phyloP scores from a whole-genome alignment of 176 grass and related monocot species.

The Carex scoparia region DNA sequence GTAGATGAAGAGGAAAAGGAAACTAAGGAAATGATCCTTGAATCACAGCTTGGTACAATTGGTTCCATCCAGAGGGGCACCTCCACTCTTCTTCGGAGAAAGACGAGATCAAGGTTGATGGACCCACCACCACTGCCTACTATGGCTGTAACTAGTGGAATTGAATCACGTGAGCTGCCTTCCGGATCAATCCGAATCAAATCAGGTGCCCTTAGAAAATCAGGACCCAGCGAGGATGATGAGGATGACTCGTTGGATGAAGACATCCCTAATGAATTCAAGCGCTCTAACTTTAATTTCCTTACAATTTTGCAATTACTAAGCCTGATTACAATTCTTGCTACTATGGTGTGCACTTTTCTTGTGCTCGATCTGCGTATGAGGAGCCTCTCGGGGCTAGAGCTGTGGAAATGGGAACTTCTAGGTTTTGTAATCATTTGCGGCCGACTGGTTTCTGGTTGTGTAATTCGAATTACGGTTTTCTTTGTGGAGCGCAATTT shows the following conservation, averaged over 20 bases:
- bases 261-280: conserved; percentile 74
- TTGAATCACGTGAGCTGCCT: conserved; percentile 31
- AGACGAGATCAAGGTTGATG: conserved; percentile 77
- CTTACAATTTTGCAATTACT: conserved; percentile 67
- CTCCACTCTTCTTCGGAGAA: conserved; percentile 35
- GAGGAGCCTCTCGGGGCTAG: conserved; percentile 34
- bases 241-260: conserved; percentile 66
- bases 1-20: not conserved
- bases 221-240: conserved; percentile 52
- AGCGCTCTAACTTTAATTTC: conserved; percentile 49
- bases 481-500: conserved; percentile 77
- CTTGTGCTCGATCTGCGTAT: conserved; percentile 20
- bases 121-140: conserved; percentile 43
- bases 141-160: not conserved
- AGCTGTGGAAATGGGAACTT: conserved; percentile 77
- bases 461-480: conserved; percentile 54
- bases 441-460: conserved; percentile 67
- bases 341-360: conserved; percentile 45
- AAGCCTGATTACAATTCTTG: conserved; percentile 56
- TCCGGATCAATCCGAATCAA: conserved; percentile 37
- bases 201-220: conserved; percentile 48
- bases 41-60: not conserved
- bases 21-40: not conserved
- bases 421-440: conserved; percentile 70
- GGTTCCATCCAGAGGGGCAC: not conserved